Evolutionary conservation across 495 filamentous ascomycete genomes (phyloP), one percentile per base, ranked within the genome.

Genomic region (Lasiosphaeria hispida): DNA sequence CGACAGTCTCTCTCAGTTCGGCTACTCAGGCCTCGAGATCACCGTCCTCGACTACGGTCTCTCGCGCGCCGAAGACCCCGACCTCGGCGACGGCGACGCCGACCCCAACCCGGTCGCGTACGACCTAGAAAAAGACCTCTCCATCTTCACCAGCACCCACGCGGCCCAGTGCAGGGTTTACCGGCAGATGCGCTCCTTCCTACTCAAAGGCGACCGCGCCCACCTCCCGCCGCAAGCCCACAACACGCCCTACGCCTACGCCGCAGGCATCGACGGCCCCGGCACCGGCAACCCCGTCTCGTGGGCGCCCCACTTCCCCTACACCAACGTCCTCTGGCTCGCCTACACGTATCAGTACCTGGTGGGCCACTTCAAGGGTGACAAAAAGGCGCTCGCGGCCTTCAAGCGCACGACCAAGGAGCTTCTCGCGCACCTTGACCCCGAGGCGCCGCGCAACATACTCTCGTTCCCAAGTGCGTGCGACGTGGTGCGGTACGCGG

Each of bases 11-110:
- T 63, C 73, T 47, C 81, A 81, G 30, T 85, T 92, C 57, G 87
- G 86, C 0, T 78, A 80, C 56, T 90, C 89, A 6, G 80, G 79
- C 5, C 72, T 95, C 0, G 84, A 91, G 47, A 84, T 90, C 7
- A 96, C 91, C 0, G 82, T 96, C 30, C 89, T 96, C 58, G 92
- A 96, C 70, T 96, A 96, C 68, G 92, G 91, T 1, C 83, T 96
- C 38, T 95, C 90, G 0, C 84, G 92, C 14, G 88, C 82, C 19
- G 68, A 72, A 4, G 48, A 68, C 45, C 64, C 66, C 17, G 57
- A 53, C 1, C 47, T 43, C 4, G n/a, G 10, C n/a, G 30, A 10
- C 4, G n/a, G 10, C n/a, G 30, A 10, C 18, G 19, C 36, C 10
- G 34, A 34, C 8, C 7, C 34, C 13, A 11, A 19, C 11, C 55